Percentiles rank a stretch among this genome's conserved stretches.
These are phyloP conservation scores for Phyllosticta paracitricarpa DNA, from an alignment of 2,329 filamentous ascomycete species.

Conservation along the genomic window DNA sequence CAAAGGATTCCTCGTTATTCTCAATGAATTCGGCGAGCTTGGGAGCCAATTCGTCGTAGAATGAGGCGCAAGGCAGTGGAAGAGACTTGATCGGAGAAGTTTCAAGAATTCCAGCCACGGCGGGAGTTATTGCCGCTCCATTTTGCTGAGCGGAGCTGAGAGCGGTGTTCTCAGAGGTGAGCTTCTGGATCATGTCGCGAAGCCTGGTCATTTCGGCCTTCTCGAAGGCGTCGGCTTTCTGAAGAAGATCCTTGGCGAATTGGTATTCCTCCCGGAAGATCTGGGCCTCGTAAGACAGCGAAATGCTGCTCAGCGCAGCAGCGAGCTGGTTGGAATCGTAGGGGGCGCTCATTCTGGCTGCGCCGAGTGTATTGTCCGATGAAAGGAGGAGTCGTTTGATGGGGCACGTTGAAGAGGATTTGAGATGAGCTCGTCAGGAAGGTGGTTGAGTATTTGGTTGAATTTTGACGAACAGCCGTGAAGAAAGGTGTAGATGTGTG, in stretches of 20 bases:
- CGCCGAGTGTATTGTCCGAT: not conserved
- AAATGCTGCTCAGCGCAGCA: not conserved
- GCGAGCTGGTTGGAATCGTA: not conserved
- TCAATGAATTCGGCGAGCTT: not conserved
- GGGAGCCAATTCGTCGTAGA: not conserved
- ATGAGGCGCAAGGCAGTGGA: not conserved
- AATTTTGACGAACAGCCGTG: too few relatives aligned
- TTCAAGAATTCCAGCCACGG: not conserved
- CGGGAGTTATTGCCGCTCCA: not conserved
- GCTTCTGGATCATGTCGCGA: not conserved
- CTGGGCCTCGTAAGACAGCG: not conserved
- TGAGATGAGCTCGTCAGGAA: too few relatives aligned
- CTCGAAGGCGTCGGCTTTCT: not conserved
- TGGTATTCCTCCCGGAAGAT: not conserved
- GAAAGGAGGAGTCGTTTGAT: not conserved
- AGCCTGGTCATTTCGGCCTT: not conserved
- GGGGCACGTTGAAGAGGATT: not conserved
- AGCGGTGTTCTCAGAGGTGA: not conserved
- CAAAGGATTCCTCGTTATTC: not conserved
- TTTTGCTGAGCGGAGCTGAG: not conserved
- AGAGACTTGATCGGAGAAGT: not conserved
- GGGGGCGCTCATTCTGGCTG: not conserved
- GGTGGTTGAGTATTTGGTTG: too few relatives aligned
- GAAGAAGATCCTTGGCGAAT: not conserved
- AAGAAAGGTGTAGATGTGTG: too few relatives aligned